Evolutionary conservation across 495 filamentous ascomycete species (phyloP), one percentile per base, ranked within the genome.

Genomic region (Neurospora sp.): DNA sequence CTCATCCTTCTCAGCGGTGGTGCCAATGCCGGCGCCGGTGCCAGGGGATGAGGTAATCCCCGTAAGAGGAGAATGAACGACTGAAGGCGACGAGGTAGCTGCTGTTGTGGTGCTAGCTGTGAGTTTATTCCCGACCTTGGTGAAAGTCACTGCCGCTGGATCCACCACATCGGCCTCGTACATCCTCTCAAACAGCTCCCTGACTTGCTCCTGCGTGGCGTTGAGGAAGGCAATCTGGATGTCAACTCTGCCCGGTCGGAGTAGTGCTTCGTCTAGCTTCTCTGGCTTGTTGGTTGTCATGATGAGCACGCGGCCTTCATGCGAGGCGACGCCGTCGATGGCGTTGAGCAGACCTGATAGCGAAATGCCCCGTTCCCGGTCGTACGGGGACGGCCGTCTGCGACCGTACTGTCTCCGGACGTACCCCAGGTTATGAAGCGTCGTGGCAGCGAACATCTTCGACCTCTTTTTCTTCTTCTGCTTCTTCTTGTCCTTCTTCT

Each of bases 251-350:
- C 92, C 93, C 0, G 92, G 91, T 1, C 93, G 88, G 72, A 93
- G 89, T 15, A 96, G 85, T 1, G 93, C 93, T 4, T 88, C 83
- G 78, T 96, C 93, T 3, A 96, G 85, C 21, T 86, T 84, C 74
- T 94, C 91, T 2, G 90, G 90, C 71, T 90, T 86, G 80, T 96
- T 96, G 31, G 92, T 94, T 0, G 93, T 96, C 90, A 96, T 93
- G 81, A 96, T 89, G 9, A 96, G 85, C 10, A 95, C 87, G 37
- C 92, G 87, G 36, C 93, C 93, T 82, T 95, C 93, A 72, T 94
- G 91, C 2, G 90, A 91, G 8, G 91, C 91, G 0, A 94, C 93
- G 37, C 93, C 93, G 76, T 96, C 93, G 73, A 96, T 92, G 66
- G 88, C 89, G 79, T 96, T 96, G n/a, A 96, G 84, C 0, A 96